phyloP scores from a whole-genome alignment of 2,329 filamentous ascomycete species.

The Aspergillus unguis region DNA sequence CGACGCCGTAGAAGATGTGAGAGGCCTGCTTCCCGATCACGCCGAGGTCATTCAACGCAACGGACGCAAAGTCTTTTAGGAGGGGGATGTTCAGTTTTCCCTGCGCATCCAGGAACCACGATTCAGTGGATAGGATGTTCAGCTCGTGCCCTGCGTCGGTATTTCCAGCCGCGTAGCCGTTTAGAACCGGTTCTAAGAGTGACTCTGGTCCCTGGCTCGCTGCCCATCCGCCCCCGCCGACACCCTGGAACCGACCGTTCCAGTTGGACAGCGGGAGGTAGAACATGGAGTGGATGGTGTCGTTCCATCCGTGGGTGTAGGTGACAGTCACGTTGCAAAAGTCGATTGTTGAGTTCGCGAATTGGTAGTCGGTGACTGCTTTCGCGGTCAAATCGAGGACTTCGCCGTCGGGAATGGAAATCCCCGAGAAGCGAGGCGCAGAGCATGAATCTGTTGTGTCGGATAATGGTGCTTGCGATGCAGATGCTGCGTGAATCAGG shows the following conservation, averaged over 20 bases:
- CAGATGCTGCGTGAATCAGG: too few species aligned
- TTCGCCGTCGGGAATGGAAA: too few species aligned
- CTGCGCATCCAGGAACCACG: background rate
- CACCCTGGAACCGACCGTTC: constrained; percentile 38
- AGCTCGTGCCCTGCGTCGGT: constrained; percentile 3
- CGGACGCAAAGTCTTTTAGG: background rate
- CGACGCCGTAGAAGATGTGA: constrained; percentile 1
- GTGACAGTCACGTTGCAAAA: constrained; percentile 41
- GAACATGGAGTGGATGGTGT: constrained; percentile 30
- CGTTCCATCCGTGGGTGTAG: constrained; percentile 38
- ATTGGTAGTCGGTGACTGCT: too few species aligned
- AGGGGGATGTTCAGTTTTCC: background rate
- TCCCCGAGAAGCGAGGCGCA: too few species aligned
- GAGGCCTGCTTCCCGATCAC: background rate
- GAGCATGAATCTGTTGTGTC: too few species aligned
- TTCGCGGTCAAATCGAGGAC: too few species aligned
- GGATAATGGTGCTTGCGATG: too few species aligned
- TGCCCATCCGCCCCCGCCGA: constrained; percentile 39
- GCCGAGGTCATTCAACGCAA: background rate
- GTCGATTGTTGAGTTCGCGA: background rate
- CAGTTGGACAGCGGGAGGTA: constrained; percentile 37
- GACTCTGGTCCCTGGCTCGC: constrained; percentile 7
- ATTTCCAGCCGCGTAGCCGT: background rate
- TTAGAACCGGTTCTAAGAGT: background rate
- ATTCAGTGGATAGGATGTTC: background rate